Evolutionary conservation across 202 grass and related monocot species (phyloP).

Genomic region (Zizania palustris): DNA sequence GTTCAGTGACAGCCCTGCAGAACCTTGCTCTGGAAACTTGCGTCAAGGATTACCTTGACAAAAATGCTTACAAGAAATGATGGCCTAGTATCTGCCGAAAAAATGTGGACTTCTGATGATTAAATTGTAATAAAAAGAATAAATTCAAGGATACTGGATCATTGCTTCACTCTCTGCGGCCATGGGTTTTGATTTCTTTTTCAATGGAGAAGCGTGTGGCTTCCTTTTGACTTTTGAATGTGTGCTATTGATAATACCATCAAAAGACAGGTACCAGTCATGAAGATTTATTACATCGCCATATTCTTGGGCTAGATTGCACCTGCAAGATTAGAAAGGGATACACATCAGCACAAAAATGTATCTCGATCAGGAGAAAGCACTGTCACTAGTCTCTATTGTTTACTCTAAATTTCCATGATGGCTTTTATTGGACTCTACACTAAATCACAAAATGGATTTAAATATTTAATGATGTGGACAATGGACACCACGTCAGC

Average conservation of each 20-base stretch:
- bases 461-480: background rate
- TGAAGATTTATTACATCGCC: conserved; percentile 87
- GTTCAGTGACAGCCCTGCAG: conserved; percentile 80
- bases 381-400: background rate
- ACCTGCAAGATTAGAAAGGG: conserved; percentile 48
- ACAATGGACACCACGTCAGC: background rate
- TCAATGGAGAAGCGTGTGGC: conserved; percentile 48
- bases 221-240: conserved; percentile 56
- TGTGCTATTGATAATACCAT: conserved; percentile 46
- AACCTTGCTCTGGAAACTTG: conserved; percentile 69
- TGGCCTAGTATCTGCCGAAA: background rate
- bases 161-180: conserved; percentile 52
- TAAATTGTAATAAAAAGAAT: background rate
- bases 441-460: background rate
- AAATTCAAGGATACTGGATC: conserved; percentile 69
- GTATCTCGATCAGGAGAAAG: background rate
- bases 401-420: background rate
- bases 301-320: conserved; percentile 84
- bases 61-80: background rate
- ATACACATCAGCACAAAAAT: conserved; percentile 13
- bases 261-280: conserved; percentile 86
- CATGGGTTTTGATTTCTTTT: conserved; percentile 63
- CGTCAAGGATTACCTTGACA: conserved; percentile 48
- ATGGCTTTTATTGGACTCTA: background rate
- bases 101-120: background rate